Conservation (phyloP, 768 basidiomycete genomes). For the Tricholoma flavovirens region DNA sequence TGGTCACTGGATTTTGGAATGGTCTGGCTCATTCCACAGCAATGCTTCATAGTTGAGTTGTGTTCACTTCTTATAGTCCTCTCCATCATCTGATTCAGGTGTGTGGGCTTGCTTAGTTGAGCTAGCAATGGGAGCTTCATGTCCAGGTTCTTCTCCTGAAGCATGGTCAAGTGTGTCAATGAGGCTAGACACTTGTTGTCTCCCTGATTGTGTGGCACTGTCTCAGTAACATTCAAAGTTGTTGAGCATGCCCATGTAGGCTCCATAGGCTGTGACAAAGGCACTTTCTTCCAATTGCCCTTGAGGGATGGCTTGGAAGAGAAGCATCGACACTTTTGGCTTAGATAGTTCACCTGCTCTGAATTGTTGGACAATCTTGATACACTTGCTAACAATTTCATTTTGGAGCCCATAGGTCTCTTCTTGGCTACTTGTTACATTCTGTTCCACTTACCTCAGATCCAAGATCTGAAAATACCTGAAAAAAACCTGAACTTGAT, state of each 20-base stretch:
- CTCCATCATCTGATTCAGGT: neutral
- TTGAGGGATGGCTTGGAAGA: too few relatives aligned
- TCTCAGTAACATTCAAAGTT: neutral
- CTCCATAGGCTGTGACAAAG: neutral
- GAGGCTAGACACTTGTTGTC: neutral
- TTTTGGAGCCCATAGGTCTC: too few relatives aligned
- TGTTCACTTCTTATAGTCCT: neutral
- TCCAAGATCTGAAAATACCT: too few relatives aligned
- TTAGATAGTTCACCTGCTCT: too few relatives aligned
- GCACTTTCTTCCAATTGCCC: neutral
- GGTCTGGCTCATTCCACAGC: too few relatives aligned
- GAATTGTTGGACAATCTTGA: too few relatives aligned
- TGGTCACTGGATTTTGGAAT: too few relatives aligned
- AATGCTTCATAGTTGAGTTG: neutral
- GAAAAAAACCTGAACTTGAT: too few relatives aligned
- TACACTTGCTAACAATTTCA: too few relatives aligned
- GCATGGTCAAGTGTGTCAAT: neutral
- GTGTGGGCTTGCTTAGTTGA: neutral
- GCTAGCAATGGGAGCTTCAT: neutral
- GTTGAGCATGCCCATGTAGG: neutral
- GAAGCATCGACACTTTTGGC: too few relatives aligned
- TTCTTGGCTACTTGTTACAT: too few relatives aligned
- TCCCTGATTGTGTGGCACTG: neutral
- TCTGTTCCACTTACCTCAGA: too few relatives aligned
- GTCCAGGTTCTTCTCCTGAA: neutral